phyloP scores from a whole-genome alignment of 768 basidiomycete genomes.

The Lanmaoa pseudosensibilis region DNA sequence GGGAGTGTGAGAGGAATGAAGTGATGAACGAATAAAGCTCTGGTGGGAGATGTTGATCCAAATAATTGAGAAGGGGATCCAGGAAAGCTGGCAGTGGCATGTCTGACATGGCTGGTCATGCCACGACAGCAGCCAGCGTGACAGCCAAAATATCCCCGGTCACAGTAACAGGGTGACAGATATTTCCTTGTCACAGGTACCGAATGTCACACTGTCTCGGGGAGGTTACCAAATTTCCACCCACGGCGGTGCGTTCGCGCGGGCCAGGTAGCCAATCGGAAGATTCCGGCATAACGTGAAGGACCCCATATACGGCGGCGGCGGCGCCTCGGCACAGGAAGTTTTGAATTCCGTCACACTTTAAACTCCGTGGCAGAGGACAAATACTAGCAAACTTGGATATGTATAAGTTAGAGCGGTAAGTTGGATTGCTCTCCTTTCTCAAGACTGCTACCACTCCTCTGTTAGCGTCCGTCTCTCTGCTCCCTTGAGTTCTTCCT shows the following conservation, averaged over 20 bases:
- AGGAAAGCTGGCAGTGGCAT: constrained; percentile 48
- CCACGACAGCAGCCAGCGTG: constrained; percentile 25
- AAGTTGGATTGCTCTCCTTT: constrained; percentile 20
- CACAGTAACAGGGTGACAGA: constrained; percentile 12
- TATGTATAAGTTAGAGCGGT: constrained; percentile 35
- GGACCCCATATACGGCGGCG: constrained; percentile 2
- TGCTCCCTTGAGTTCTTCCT: constrained; percentile 7
- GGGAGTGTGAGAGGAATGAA: constrained; percentile 50
- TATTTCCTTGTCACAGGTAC: constrained; percentile 17
- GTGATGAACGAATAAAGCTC: constrained; percentile 54
- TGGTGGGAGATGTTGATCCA: constrained; percentile 54
- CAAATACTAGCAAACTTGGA: constrained; percentile 30
- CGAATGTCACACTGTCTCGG: constrained; percentile 9
- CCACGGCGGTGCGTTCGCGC: constrained; percentile 2
- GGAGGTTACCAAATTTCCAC: constrained; percentile 10
- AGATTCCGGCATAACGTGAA: constrained; percentile 14
- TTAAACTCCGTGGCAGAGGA: constrained; percentile 23
- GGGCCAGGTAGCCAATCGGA: constrained; percentile 30
- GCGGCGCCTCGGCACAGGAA: constrained; percentile 17
- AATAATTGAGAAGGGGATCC: constrained; percentile 52
- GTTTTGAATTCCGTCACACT: constrained; percentile 18
- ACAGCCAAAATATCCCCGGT: constrained; percentile 11
- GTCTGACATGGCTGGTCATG: constrained; percentile 29
- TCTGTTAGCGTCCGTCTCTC: constrained; percentile 4
- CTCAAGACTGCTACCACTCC: constrained; percentile 23